Evolutionary conservation across 129 eudicot genomes (phyloP), one percentile per base, ranked within the genome.

Genomic region (Heracleum sosnowskyi): DNA sequence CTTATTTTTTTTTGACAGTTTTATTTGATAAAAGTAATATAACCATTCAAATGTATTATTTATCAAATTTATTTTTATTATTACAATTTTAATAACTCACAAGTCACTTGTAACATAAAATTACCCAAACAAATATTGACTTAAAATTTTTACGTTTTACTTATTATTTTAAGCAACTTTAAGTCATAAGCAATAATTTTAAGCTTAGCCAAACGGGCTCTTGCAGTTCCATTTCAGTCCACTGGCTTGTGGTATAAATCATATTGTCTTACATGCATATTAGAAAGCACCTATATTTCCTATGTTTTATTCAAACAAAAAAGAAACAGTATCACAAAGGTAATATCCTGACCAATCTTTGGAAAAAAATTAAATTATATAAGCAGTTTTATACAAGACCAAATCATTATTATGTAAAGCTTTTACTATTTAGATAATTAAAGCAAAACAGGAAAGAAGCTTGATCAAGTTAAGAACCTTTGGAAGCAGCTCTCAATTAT

Each of bases 401-500:
- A 60, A 60, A 60, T 26, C 34, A 55, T 55, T 9, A 60, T 60
- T n/a, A 60, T 60, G 34, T 24, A 60, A 33, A 68, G 5, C 42
- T 36, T 35, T 3, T 69, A 18, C 40, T 36, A 8, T 1, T 33
- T 36, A 69, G 36, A 69, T 7, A 69, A 31, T 17, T 28, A 4
- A 66, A 66, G 72, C 22, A 66, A 28, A 33, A 29, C 18, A 5
- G 13, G 34, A 40, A 70, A 11, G 34, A n/a, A 60, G 28, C 68
- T 60, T 60, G 3, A 60, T 66, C 24, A 74, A 26, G 75, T 83
- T 20, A 81, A 80, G 37, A 73, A 93, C 98, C 92, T 92, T 83
- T 76, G 80, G 88, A 93, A 95, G 87, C 98, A 95, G 86, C 96
- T 95, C 79, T 95, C 90, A 40, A 92, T 88, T 33, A 95, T 83